Percentiles rank a stretch among this genome's conserved stretches.
These are phyloP conservation scores for Senna siamea DNA, from an alignment of 306 rosid species.

Conservation along the genomic window DNA sequence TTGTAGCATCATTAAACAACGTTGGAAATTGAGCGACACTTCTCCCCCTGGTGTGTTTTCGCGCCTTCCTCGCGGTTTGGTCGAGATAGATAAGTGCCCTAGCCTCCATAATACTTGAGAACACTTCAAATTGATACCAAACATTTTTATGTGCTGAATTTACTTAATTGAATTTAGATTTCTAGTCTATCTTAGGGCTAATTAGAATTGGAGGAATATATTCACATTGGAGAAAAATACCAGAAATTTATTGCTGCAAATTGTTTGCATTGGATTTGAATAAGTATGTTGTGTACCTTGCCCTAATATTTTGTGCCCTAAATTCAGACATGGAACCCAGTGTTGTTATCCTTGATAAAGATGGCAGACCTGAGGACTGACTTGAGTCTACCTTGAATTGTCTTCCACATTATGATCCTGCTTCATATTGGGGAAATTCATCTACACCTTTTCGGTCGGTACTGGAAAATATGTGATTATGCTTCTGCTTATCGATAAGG, in stretches of 20 bases:
- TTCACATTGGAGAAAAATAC: slow-evolving; percentile 4
- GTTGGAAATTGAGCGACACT: no score
- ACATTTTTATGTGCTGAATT: slow-evolving; percentile 6
- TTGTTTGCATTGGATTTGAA: slow-evolving; percentile 32
- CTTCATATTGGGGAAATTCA: slow-evolving; percentile 48
- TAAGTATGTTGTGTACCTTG: slow-evolving; percentile 4
- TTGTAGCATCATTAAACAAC: no score
- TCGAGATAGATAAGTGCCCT: no score
- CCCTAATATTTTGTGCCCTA: slow-evolving; percentile 30
- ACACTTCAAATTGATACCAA: not conserved
- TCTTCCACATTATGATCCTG: slow-evolving; percentile 77
- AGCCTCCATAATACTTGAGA: not conserved
- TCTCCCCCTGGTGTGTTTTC: no score
- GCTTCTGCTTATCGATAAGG: slow-evolving; percentile 82
- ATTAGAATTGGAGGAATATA: slow-evolving; percentile 13
- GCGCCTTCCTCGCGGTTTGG: no score
- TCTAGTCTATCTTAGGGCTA: slow-evolving; percentile 12
- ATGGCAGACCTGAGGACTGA: slow-evolving; percentile 77
- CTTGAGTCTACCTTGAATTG: slow-evolving; percentile 73
- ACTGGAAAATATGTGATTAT: slow-evolving; percentile 95
- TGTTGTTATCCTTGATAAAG: slow-evolving; percentile 66
- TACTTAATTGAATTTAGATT: slow-evolving; percentile 18
- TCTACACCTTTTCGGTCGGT: slow-evolving; percentile 58
- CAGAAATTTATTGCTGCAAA: slow-evolving; percentile 7
- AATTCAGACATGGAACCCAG: slow-evolving; percentile 68